Evolutionary conservation across 2,329 filamentous ascomycete genomes (phyloP), one percentile per base, ranked within the genome.

Genomic region (Penicillium sp.): DNA sequence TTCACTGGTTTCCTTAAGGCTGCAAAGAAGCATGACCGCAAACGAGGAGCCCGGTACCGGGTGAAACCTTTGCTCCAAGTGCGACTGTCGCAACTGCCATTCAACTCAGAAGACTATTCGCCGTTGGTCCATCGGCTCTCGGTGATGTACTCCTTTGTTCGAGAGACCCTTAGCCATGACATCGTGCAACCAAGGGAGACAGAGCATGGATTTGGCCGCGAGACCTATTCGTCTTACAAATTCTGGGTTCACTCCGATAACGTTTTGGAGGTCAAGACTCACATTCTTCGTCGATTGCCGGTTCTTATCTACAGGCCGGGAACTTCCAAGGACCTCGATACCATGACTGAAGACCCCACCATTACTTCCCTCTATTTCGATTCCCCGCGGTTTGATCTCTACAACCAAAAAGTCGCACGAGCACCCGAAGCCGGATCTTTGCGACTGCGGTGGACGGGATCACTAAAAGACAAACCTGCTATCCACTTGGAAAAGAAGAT

Each of bases 171-270:
- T 22, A 71, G 65, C 40, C 66, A 72, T 47, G 67, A 65, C 31
- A 53, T 64, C 14, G 59, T 67, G 24, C 89, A 93, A 58, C 84
- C 84, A 40, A 74, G 74, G 54, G 78, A 80, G 59, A 61, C 71
- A 20, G 76, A 79, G 56, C 78, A 76, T 13, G 77, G 78, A 40
- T 72, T 77, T 52, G 78, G 80, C 58, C 76, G 76, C 56, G 90
- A 92, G 73, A 82, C 82, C 56, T 96, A 95, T 72, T 90, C 85
- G 20, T 91, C 92, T 4, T 86, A 93, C 76, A 97, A 96, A 76
- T 97, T 96, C 79, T 99, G 94, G 94, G 88, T 99, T 6, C 94
- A 99, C 73, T 84, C 86, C 32, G 94, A 99, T 68, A 97, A 99
- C 75, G 81, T 97, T 29, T 85, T 97, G 64, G 94, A 99, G 78